Conservation (phyloP, 2,329 filamentous ascomycete species). For the Penicillium sumatraense region DNA sequence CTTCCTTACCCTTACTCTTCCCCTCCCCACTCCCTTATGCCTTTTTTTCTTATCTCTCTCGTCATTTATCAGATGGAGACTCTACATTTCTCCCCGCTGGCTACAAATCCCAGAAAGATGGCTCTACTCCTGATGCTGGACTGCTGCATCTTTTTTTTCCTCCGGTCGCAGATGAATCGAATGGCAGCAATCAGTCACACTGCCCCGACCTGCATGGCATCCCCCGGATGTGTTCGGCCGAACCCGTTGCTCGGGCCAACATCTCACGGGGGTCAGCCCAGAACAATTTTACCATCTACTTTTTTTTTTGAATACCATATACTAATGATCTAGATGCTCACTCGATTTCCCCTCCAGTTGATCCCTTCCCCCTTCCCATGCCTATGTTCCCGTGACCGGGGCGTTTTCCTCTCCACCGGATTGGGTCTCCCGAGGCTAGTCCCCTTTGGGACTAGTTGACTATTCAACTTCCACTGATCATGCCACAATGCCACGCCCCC, state of each 20-base stretch:
- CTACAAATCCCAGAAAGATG: not conserved
- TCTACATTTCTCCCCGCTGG: not conserved
- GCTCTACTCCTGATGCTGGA: not conserved
- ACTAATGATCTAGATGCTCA: constrained; percentile 18
- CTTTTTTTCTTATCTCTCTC: not conserved
- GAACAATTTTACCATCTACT: not conserved
- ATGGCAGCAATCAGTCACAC: constrained; percentile 3
- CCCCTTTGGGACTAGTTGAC: constrained; percentile 5
- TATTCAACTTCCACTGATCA: not conserved
- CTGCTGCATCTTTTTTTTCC: not conserved
- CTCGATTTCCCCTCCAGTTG: constrained; percentile 1
- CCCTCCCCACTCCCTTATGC: too few relatives aligned
- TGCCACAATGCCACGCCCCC: not conserved
- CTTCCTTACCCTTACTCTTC: not conserved
- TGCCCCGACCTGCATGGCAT: constrained; percentile 8
- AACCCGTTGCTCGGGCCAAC: constrained; percentile 6
- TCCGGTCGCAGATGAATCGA: constrained; percentile 11
- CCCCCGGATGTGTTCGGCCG: constrained; percentile 9
- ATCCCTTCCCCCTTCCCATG: constrained; percentile 6
- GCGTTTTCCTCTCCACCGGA: constrained; percentile 15
- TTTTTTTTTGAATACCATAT: not conserved
- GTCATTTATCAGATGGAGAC: not conserved
- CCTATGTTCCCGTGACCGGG: constrained; percentile 14
- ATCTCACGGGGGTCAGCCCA: not conserved
- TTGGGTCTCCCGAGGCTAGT: constrained; percentile 18